phyloP scores from a whole-genome alignment of 192 early-diverging fungal genomes.

The Backusella australiensis region DNA sequence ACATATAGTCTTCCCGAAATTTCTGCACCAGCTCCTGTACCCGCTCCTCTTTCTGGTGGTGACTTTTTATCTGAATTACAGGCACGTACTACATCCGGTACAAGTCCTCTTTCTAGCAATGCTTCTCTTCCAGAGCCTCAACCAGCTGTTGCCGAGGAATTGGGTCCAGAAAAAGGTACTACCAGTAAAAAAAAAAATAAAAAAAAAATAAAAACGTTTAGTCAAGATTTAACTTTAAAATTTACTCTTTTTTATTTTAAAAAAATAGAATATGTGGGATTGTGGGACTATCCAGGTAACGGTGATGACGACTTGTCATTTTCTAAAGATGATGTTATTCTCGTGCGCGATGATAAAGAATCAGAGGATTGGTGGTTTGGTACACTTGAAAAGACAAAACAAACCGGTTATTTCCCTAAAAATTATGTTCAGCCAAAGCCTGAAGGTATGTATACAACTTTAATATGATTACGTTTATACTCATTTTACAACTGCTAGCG shows the following conservation, averaged over 20 bases:
- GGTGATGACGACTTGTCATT: constrained; percentile 42
- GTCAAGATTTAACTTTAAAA: background rate
- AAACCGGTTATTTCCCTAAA: constrained; percentile 49
- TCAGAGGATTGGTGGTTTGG: constrained; percentile 52
- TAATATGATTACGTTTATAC: background rate
- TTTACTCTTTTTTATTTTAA: background rate
- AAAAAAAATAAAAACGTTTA: no score
- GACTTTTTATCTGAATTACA: constrained; percentile 64
- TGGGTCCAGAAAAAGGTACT: constrained; percentile 14
- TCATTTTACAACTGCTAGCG: background rate
- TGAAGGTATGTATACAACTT: constrained; percentile 9
- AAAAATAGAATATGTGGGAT: constrained; percentile 24
- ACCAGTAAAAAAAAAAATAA: no score
- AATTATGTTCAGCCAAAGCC: constrained; percentile 41
- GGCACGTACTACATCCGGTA: constrained; percentile 35
- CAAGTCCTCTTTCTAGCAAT: background rate
- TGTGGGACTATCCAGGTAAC: constrained; percentile 43
- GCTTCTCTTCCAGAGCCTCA: background rate
- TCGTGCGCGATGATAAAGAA: constrained; percentile 30
- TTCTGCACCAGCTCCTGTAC: constrained; percentile 12
- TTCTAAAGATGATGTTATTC: constrained; percentile 37
- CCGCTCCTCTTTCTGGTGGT: constrained; percentile 40
- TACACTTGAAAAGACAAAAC: constrained; percentile 28
- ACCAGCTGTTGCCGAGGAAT: background rate
- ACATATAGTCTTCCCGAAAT: background rate